A percentile compares a stretch with the other conserved stretches of the same genome.
These are phyloP conservation scores for Panicum hallii DNA, from an alignment of 202 grass and related monocot genomes.

Conservation along the genomic window DNA sequence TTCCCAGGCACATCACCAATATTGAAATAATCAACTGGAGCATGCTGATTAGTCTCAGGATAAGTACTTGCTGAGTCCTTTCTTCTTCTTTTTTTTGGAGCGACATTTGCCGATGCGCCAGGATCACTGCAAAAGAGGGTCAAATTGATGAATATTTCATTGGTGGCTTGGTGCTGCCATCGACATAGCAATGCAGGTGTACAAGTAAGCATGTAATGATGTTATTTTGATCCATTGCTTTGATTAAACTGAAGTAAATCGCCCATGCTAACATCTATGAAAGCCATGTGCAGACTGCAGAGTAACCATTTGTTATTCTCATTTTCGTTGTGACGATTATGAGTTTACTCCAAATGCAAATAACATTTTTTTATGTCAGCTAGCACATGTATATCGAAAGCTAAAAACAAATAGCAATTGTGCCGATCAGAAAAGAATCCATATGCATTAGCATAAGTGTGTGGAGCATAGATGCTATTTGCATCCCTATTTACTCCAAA, in stretches of 20 bases:
- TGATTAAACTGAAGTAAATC: slow-evolving; percentile 37
- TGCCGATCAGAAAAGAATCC: neutral
- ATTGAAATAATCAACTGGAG: slow-evolving; percentile 57
- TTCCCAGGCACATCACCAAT: slow-evolving; percentile 53
- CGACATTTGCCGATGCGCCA: slow-evolving; percentile 51
- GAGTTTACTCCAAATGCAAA: neutral
- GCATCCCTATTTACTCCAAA: slow-evolving; percentile 25
- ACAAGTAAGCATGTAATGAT: slow-evolving; percentile 29
- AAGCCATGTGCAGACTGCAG: neutral
- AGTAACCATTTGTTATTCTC: slow-evolving; percentile 2
- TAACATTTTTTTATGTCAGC: slow-evolving; percentile 3
- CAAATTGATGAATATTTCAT: slow-evolving; percentile 34
- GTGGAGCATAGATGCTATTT: slow-evolving; percentile 18
- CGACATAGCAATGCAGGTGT: slow-evolving; percentile 28
- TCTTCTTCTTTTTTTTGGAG: slow-evolving; percentile 90
- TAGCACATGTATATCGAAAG: neutral
- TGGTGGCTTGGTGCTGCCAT: slow-evolving; percentile 18
- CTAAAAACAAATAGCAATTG: neutral
- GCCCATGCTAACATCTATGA: slow-evolving; percentile 15
- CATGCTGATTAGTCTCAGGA: slow-evolving; percentile 56
- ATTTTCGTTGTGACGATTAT: slow-evolving; percentile 35
- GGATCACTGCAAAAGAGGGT: slow-evolving; percentile 66
- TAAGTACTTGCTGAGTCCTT: slow-evolving; percentile 67
- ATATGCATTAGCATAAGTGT: neutral
- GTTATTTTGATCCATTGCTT: slow-evolving; percentile 16